phyloP scores from a whole-genome alignment of 1,284 basidiomycete genomes.

The Apiotrichum gracile region DNA sequence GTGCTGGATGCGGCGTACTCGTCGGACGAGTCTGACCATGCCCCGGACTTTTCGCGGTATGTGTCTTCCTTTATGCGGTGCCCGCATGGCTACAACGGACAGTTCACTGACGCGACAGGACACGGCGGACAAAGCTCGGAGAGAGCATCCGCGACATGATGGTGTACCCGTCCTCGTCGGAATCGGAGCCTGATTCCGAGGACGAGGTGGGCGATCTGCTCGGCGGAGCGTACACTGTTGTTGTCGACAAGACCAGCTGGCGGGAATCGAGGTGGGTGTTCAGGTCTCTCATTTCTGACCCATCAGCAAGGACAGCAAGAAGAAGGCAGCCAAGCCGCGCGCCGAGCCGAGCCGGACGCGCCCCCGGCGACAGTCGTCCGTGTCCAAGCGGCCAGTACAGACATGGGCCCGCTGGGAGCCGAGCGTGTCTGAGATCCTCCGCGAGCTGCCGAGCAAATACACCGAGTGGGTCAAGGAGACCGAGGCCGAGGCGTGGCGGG shows the following conservation, averaged over 20 bases:
- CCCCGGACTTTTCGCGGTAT: slow-evolving; percentile 5
- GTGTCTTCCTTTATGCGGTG: neutral
- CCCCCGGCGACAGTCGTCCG: slow-evolving; percentile 1
- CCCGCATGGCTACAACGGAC: neutral
- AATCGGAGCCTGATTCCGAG: slow-evolving; percentile 25
- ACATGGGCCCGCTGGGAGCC: slow-evolving; percentile 8
- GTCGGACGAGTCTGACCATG: slow-evolving; percentile 8
- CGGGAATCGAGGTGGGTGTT: slow-evolving; percentile 11
- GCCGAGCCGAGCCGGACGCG: neutral
- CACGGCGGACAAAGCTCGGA: slow-evolving; percentile 11
- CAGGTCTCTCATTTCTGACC: neutral
- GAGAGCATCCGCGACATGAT: slow-evolving; percentile 21
- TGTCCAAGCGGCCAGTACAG: neutral
- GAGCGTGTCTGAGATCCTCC: slow-evolving; percentile 15
- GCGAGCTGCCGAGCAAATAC: slow-evolving; percentile 26
- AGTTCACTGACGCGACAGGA: neutral
- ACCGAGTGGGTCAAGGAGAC: slow-evolving; percentile 27
- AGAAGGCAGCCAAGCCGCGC: neutral
- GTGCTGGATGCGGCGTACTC: slow-evolving; percentile 11
- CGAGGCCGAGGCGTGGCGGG: slow-evolving; percentile 32
- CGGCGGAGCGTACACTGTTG: neutral
- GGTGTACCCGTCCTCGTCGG: slow-evolving; percentile 19
- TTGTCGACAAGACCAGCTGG: slow-evolving; percentile 6
- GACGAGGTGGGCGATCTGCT: slow-evolving; percentile 26
- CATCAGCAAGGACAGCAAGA: neutral